Conservation (phyloP, 345 rosid genomes). For the Moringa oleifera region DNA sequence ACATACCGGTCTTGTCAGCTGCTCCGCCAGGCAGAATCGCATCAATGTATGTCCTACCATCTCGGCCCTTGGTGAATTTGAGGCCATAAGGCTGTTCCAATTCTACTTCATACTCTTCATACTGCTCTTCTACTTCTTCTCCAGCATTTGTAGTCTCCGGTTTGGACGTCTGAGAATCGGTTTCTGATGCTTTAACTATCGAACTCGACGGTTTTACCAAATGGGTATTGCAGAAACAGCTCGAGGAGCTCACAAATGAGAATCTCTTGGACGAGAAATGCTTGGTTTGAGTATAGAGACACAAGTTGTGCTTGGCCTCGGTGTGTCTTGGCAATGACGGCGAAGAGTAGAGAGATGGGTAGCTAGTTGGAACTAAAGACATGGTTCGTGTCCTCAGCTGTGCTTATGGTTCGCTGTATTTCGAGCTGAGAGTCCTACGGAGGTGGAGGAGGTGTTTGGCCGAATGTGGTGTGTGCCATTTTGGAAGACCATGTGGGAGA, state of each 20-base stretch:
- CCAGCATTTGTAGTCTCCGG: slow-evolving; percentile 32
- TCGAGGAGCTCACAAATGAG: slow-evolving; percentile 23
- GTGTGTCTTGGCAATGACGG: slow-evolving; percentile 40
- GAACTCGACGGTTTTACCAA: slow-evolving; percentile 29
- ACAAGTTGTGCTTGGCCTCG: slow-evolving; percentile 33
- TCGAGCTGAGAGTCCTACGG: not conserved
- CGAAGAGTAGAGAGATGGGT: slow-evolving; percentile 51
- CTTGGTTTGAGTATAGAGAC: slow-evolving; percentile 26
- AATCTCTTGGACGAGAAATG: slow-evolving; percentile 19
- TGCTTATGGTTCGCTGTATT: slow-evolving; percentile 4
- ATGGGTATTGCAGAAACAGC: slow-evolving; percentile 32
- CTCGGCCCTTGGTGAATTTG: slow-evolving; percentile 82
- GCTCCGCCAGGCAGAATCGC: slow-evolving; percentile 75
- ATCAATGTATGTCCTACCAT: slow-evolving; percentile 89
- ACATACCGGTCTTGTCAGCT: slow-evolving; percentile 74
- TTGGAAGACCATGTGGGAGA: not conserved
- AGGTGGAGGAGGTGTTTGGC: not conserved
- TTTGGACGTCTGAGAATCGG: slow-evolving; percentile 42
- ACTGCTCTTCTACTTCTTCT: slow-evolving; percentile 37
- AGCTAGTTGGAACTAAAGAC: slow-evolving; percentile 53
- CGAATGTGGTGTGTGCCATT: not conserved
- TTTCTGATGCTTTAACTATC: slow-evolving; percentile 54
- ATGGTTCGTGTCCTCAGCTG: slow-evolving; percentile 29
- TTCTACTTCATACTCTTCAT: slow-evolving; percentile 83
- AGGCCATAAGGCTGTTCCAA: slow-evolving; percentile 78